phyloP scores from a whole-genome alignment of 495 filamentous ascomycete species.

The Talaromyces ruber region DNA sequence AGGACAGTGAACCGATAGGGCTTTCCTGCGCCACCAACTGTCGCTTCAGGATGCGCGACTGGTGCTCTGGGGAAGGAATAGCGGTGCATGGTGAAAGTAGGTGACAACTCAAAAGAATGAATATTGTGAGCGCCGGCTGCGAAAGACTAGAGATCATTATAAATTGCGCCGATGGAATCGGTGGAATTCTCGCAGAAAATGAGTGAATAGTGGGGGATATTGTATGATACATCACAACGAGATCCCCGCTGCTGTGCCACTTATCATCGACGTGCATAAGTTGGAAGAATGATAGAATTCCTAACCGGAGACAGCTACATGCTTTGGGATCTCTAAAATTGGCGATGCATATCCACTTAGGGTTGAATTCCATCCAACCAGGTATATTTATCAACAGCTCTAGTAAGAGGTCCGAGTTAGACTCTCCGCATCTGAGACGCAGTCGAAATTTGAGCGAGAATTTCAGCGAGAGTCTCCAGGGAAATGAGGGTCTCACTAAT shows the following conservation, averaged over 20 bases:
- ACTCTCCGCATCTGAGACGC: neutral
- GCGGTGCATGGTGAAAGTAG: slow-evolving; percentile 14
- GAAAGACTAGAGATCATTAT: neutral
- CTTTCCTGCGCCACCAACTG: slow-evolving; percentile 27
- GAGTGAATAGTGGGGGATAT: neutral
- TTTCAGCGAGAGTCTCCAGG: neutral
- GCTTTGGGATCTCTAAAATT: neutral
- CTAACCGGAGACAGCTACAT: neutral
- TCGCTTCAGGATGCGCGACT: slow-evolving; percentile 32
- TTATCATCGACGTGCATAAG: neutral
- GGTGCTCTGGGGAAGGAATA: slow-evolving; percentile 40
- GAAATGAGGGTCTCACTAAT: neutral
- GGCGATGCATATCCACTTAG: neutral
- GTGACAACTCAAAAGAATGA: neutral
- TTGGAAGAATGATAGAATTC: neutral
- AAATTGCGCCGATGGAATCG: neutral
- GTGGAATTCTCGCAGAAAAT: neutral
- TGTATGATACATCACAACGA: neutral
- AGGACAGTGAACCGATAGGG: slow-evolving; percentile 49
- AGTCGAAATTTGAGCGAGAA: neutral
- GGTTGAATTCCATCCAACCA: neutral
- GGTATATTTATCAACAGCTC: neutral
- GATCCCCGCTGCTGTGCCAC: neutral
- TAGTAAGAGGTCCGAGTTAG: neutral
- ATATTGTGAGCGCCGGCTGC: neutral